Evolutionary conservation across 805 yeast genomes (phyloP).

Genomic region (Ogataea ramenticola): DNA sequence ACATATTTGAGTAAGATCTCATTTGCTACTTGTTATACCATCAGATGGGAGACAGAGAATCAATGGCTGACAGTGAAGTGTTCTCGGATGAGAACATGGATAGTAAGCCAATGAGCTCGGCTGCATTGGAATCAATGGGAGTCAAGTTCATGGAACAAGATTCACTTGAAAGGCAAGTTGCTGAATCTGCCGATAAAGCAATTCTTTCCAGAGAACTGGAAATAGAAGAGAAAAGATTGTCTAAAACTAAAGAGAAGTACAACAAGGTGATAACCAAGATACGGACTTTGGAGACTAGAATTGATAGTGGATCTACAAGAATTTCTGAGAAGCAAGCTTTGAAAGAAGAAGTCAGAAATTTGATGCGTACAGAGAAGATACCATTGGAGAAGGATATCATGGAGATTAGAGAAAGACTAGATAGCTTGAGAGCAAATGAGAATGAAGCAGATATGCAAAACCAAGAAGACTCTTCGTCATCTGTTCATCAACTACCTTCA

Average conservation of each 20-base stretch:
- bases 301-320: constrained; percentile 47
- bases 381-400: constrained; percentile 52
- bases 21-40: no score
- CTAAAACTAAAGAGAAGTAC: constrained; percentile 49
- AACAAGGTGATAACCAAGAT: constrained; percentile 37
- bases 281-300: constrained; percentile 37
- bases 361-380: constrained; percentile 42
- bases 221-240: constrained; percentile 68
- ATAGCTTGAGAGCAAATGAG: constrained; percentile 17
- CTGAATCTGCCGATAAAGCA: constrained; percentile 57
- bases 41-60: no score
- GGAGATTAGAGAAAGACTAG: constrained; percentile 44
- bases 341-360: constrained; percentile 43
- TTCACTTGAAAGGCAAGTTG: constrained; percentile 67
- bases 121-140: constrained; percentile 32
- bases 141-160: constrained; percentile 71
- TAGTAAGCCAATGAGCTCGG: background rate
- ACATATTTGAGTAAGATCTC: no score
- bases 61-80: no score
- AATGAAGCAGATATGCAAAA: constrained; percentile 3
- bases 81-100: background rate
- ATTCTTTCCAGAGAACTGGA: constrained; percentile 59
- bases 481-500: constrained; percentile 44
- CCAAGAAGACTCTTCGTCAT: constrained; percentile 11
- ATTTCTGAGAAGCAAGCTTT: constrained; percentile 56